Evolutionary conservation across 371 early-diverging fungal species (phyloP), one percentile per base, ranked within the genome.

Genomic region (Lichtheimia ramosa): DNA sequence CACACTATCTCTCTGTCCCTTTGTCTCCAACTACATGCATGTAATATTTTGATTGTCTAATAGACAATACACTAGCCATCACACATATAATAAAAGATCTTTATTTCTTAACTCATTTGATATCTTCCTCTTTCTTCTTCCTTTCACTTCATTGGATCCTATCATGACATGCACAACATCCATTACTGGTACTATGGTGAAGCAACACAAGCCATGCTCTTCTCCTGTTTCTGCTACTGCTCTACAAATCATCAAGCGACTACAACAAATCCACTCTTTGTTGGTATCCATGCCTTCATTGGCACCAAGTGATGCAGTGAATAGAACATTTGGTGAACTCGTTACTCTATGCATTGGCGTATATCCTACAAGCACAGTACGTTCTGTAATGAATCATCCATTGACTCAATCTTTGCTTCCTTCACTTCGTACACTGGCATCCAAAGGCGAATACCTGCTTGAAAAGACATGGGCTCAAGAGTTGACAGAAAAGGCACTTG

Each of bases 371-470:
- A 5, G 43, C 24, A 3, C 56, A 54, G 3, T 62, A 4, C 41
- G 46, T 2, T 8, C 18, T 6, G 68, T 75, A 0, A 48, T 75
- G 3, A 48, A 50, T 1, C 27, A 71, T 18, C 43, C 58, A 10
- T 39, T 21, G 5, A 68, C 69, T 0, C 41, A 51, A 12, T 14
- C 27, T 15, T 6, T 75, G 3, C 50, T 53, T 0, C 51, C 58
- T n/a, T 34, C 49, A 8, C 41, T 75, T 15, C 69, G 70, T 27
- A 21, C 51, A 5, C 40, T 75, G 39, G 69, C 70, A 25, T 62
- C 70, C 3, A 51, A 43, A 2, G 75, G 72, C 10, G 75, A 75
- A 39, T 71, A 65, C 41, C 59, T 66, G 3, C 28, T 75, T 16
- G 75, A 75, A 40, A 43, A 51, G 40, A 41, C 58, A 12, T 75